phyloP scores from a whole-genome alignment of 495 filamentous ascomycete species.

The Trichoderma erinaceum region DNA sequence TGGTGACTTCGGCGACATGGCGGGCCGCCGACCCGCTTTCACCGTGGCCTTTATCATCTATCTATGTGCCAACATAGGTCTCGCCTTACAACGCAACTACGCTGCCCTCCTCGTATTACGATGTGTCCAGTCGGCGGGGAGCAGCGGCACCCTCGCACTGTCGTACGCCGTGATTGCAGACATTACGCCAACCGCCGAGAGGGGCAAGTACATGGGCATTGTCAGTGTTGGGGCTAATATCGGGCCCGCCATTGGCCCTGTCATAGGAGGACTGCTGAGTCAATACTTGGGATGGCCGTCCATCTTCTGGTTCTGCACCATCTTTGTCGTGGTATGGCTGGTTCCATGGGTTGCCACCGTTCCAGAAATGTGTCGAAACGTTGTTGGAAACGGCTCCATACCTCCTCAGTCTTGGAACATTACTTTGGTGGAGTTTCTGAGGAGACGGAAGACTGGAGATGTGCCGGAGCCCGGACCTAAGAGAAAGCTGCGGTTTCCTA shows the following conservation, averaged over 20 bases:
- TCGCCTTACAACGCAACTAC: conserved; percentile 56
- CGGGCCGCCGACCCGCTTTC: conserved; percentile 54
- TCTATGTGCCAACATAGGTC: conserved; percentile 54
- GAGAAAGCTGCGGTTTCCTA: conserved; percentile 57
- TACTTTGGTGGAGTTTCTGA: conserved; percentile 39
- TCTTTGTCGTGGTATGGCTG: conserved; percentile 48
- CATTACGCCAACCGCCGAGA: conserved; percentile 50
- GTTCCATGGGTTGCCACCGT: conserved; percentile 48
- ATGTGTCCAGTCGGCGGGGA: conserved; percentile 58
- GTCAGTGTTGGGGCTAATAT: conserved; percentile 44
- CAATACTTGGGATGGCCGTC: conserved; percentile 62
- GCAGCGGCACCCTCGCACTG: conserved; percentile 50
- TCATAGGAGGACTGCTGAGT: conserved; percentile 59
- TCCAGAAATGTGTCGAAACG: conserved; percentile 63
- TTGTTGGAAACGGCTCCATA: conserved; percentile 66
- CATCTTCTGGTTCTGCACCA: conserved; percentile 71
- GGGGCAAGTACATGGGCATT: conserved; percentile 56
- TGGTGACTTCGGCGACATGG: conserved; percentile 54
- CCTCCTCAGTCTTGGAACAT: conserved; percentile 50
- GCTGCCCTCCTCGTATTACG: conserved; percentile 55
- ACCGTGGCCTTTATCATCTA: conserved; percentile 55
- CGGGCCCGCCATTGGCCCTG: conserved; percentile 54
- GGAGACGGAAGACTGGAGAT: conserved; percentile 28
- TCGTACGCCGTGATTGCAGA: conserved; percentile 58
- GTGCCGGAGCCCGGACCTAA: conserved; percentile 19